Percentiles rank a stretch among this genome's conserved stretches.
Evolutionary conservation across 345 rosid species (phyloP).

Genomic region (Carallia brachiata): DNA sequence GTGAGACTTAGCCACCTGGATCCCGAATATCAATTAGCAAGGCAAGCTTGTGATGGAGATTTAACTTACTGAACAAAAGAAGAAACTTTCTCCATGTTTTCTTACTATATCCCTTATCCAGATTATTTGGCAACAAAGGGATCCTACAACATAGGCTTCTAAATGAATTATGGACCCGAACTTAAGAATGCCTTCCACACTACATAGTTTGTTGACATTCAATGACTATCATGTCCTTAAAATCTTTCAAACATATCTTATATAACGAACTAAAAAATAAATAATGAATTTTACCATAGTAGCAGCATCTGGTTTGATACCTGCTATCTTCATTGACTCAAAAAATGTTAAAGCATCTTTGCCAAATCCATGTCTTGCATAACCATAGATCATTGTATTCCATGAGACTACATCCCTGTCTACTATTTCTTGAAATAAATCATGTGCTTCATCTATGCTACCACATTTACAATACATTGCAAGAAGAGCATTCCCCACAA

Average conservation of each 20-base stretch:
- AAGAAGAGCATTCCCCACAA: slow-evolving; percentile 67
- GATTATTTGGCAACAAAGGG: not conserved
- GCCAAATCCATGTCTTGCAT: slow-evolving; percentile 67
- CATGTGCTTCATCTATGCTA: slow-evolving; percentile 60
- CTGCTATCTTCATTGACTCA: slow-evolving; percentile 54
- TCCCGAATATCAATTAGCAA: not conserved
- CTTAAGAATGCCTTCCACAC: not conserved
- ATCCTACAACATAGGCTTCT: too few species aligned
- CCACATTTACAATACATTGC: slow-evolving; percentile 75
- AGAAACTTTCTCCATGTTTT: not conserved
- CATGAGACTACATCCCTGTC: slow-evolving; percentile 64
- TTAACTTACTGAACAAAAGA: not conserved
- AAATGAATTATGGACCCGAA: not conserved
- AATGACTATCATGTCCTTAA: too few species aligned
- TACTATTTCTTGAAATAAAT: slow-evolving; percentile 50
- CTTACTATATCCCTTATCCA: not conserved
- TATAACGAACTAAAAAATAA: not conserved
- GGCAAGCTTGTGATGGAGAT: not conserved
- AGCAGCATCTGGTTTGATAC: slow-evolving; percentile 55
- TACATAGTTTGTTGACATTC: not conserved
- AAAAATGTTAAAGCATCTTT: slow-evolving; percentile 50
- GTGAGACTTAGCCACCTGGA: not conserved
- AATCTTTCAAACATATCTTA: not conserved
- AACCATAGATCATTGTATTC: slow-evolving; percentile 71
- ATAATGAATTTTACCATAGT: slow-evolving; percentile 42